Evolutionary conservation across 345 rosid species (phyloP).

Genomic region (Euphorbia tirucalli): DNA sequence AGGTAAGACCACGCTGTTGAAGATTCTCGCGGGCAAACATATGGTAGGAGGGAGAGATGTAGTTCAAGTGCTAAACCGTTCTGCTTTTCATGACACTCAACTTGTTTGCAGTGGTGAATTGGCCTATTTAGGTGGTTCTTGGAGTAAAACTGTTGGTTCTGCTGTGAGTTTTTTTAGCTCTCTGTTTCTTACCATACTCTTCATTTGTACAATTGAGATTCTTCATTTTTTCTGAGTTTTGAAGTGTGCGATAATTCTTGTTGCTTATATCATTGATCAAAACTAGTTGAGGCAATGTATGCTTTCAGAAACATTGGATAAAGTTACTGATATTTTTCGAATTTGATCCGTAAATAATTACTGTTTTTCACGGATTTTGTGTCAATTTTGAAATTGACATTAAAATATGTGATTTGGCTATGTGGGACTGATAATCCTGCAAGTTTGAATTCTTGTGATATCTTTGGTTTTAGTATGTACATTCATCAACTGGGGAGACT

Average conservation of each 20-base stretch:
- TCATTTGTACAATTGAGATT: not conserved
- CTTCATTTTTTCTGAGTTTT: not conserved
- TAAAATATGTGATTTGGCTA: not conserved
- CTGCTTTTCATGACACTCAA: slow-evolving; percentile 87
- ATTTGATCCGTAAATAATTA: not conserved
- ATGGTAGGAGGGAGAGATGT: slow-evolving; percentile 91
- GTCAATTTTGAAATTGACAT: not conserved
- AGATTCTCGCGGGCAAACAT: slow-evolving; percentile 87
- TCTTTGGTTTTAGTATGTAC: not conserved
- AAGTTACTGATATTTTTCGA: not conserved
- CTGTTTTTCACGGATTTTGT: not conserved
- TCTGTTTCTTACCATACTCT: not conserved
- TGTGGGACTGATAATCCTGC: not conserved
- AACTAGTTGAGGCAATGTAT: not conserved
- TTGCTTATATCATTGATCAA: not conserved
- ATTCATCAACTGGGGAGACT: not conserved
- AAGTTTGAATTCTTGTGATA: not conserved
- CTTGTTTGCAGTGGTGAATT: slow-evolving; percentile 83
- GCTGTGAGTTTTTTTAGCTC: slow-evolving; percentile 52
- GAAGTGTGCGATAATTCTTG: not conserved
- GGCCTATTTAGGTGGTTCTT: slow-evolving; percentile 87
- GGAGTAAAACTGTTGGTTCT: slow-evolving; percentile 87
- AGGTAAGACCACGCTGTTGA: slow-evolving; percentile 89
- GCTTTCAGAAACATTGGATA: not conserved
- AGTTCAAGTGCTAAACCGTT: slow-evolving; percentile 68